Percentiles rank a stretch among this genome's conserved stretches.
phyloP scores from a whole-genome alignment of 352 stramenopile genomes.

The Pythium folliculosum region DNA sequence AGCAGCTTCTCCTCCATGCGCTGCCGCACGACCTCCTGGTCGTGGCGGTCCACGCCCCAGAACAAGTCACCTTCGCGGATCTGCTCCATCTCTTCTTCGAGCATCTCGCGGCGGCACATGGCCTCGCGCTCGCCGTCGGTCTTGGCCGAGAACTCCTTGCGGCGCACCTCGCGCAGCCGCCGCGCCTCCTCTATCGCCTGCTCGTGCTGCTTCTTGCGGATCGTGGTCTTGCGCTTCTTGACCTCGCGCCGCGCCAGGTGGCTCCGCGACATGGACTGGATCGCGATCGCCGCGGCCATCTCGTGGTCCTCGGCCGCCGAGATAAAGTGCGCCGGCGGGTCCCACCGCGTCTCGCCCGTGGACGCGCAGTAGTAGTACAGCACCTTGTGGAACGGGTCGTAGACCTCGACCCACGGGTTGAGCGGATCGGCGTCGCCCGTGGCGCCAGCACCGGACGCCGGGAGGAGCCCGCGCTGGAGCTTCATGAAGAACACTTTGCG shows the following conservation, averaged over 20 bases:
- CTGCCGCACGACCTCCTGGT: slow-evolving; percentile 44
- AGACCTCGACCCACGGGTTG: slow-evolving; percentile 61
- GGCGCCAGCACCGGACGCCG: too few species aligned
- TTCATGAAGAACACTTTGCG: slow-evolving; percentile 43
- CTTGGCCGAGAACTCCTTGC: slow-evolving; percentile 31
- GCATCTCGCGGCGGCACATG: slow-evolving; percentile 47
- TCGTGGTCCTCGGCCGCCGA: slow-evolving; percentile 42
- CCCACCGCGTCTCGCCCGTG: slow-evolving; percentile 51
- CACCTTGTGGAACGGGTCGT: slow-evolving; percentile 52
- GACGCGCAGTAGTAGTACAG: slow-evolving; percentile 62
- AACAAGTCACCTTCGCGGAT: slow-evolving; percentile 48
- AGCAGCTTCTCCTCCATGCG: slow-evolving; percentile 48
- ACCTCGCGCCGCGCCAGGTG: slow-evolving; percentile 37
- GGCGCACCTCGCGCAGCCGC: slow-evolving; percentile 25
- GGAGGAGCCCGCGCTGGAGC: slow-evolving; percentile 11
- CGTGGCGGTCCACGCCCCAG: slow-evolving; percentile 49
- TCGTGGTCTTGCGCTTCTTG: slow-evolving; percentile 31
- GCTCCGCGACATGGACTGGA: slow-evolving; percentile 56
- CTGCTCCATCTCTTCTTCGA: slow-evolving; percentile 57
- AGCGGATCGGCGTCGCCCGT: too few species aligned
- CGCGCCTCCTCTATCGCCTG: slow-evolving; percentile 25
- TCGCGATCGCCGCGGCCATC: slow-evolving; percentile 52
- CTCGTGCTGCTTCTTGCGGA: slow-evolving; percentile 33
- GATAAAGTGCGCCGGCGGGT: slow-evolving; percentile 40
- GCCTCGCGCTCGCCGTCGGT: slow-evolving; percentile 40